Conservation (phyloP, 2,329 filamentous ascomycete genomes). For the Bipolaris victoriae region DNA sequence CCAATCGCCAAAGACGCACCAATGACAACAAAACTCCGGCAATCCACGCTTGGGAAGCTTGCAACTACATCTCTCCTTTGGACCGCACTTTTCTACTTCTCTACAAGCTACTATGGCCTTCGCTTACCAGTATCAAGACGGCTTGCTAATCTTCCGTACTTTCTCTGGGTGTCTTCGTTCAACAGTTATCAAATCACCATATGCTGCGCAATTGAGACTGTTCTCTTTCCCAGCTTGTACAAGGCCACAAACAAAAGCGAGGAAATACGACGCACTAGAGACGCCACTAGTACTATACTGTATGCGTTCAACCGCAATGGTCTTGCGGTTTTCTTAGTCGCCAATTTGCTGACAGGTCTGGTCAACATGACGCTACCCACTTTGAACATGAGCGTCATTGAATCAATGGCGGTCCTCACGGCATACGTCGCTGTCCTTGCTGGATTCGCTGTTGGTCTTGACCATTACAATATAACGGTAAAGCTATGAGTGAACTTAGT, state of each 20-base stretch:
- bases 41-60: conserved; percentile 67
- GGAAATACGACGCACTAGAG: conserved; percentile 68
- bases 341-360: conserved; percentile 86
- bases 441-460: conserved; percentile 69
- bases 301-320: conserved; percentile 88
- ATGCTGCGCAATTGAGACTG: conserved; percentile 77
- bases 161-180: conserved; percentile 91
- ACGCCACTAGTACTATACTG: conserved; percentile 81
- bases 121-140: conserved; percentile 77
- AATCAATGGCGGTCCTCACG: conserved; percentile 76
- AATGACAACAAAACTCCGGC: conserved; percentile 57
- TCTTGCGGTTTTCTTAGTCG: conserved; percentile 80
- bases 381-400: conserved; percentile 68
- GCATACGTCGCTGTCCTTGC: conserved; percentile 74
- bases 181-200: conserved; percentile 82
- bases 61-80: conserved; percentile 70
- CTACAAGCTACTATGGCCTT: conserved; percentile 72
- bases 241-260: conserved; percentile 59
- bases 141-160: conserved; percentile 90
- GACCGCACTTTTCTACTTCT: conserved; percentile 71
- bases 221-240: conserved; percentile 77
- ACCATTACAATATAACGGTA: conserved; percentile 70
- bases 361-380: conserved; percentile 90
- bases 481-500: conserved; percentile 57
- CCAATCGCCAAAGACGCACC: conserved; percentile 53